These are phyloP conservation scores for Coemansia sp. DNA, from an alignment of 192 early-diverging fungal species.

Conservation along the genomic window DNA sequence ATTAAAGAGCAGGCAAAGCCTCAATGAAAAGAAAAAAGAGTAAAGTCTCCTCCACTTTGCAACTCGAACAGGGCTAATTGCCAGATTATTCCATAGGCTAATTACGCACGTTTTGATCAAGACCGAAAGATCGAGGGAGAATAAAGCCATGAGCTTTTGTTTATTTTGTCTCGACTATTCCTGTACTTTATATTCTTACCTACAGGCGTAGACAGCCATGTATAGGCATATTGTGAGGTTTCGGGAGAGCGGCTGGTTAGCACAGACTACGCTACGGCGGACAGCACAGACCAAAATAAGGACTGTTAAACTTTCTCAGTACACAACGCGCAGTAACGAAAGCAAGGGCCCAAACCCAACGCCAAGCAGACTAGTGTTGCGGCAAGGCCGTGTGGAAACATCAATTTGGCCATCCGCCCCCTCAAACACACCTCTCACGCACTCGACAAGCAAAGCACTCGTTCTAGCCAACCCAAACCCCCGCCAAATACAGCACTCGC, in stretches of 20 bases:
- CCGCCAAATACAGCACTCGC: not conserved
- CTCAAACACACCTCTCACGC: too few relatives aligned
- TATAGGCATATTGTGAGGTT: not conserved
- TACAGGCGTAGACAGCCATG: not conserved
- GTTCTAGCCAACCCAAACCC: too few relatives aligned
- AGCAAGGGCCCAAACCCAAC: not conserved
- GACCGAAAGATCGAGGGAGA: not conserved
- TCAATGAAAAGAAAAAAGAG: not conserved
- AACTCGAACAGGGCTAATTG: too few relatives aligned
- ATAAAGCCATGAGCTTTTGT: too few relatives aligned
- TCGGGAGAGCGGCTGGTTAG: not conserved
- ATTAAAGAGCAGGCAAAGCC: constrained; percentile 1
- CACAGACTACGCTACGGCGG: not conserved
- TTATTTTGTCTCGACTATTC: not conserved
- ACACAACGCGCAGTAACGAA: not conserved
- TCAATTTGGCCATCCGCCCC: not conserved
- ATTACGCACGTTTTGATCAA: not conserved
- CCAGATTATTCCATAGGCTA: not conserved
- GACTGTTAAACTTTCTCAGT: not conserved
- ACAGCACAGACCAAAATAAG: not conserved
- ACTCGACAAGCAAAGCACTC: too few relatives aligned
- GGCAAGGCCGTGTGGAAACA: not conserved
- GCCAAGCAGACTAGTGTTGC: not conserved
- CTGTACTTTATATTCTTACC: not conserved
- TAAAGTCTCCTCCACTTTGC: not conserved